Evolutionary conservation across 116 monocot genomes (phyloP).

Genomic region (Posidonia oceanica): DNA sequence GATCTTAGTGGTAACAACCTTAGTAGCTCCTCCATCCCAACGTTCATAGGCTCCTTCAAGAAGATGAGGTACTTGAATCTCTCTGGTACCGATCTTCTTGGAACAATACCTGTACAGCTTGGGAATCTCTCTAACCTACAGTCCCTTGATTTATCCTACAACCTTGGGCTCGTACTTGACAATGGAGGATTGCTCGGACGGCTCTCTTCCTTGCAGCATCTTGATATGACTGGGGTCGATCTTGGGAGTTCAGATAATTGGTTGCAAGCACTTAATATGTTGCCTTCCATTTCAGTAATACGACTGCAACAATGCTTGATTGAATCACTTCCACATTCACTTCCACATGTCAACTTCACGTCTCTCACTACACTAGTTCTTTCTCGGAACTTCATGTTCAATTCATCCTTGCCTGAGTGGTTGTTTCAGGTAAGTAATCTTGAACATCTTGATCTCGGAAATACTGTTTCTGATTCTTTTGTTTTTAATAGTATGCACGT

Average conservation of each 20-base stretch:
- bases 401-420: constrained; percentile 12
- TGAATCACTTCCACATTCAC: background rate
- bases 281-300: constrained; percentile 8
- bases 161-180: background rate
- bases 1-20: constrained; percentile 19
- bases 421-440: constrained; percentile 2
- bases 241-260: background rate
- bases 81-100: constrained; percentile 11
- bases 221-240: background rate
- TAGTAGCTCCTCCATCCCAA: constrained; percentile 6
- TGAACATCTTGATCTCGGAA: background rate
- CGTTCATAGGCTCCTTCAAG: constrained; percentile 10
- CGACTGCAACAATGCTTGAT: background rate
- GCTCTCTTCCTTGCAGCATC: constrained; percentile 11
- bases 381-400: constrained; percentile 7
- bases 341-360: constrained; percentile 11
- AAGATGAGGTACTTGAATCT: constrained; percentile 13
- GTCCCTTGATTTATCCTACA: constrained; percentile 11
- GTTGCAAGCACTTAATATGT: constrained; percentile 9
- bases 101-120: constrained; percentile 8
- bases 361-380: constrained; percentile 10
- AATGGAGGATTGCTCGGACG: constrained; percentile 6
- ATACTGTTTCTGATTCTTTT: background rate
- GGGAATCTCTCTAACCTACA: constrained; percentile 11
- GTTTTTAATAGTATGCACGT: background rate